Evolutionary conservation across 73 alveolate species (phyloP).

Genomic region (Paramecium caudatum): DNA sequence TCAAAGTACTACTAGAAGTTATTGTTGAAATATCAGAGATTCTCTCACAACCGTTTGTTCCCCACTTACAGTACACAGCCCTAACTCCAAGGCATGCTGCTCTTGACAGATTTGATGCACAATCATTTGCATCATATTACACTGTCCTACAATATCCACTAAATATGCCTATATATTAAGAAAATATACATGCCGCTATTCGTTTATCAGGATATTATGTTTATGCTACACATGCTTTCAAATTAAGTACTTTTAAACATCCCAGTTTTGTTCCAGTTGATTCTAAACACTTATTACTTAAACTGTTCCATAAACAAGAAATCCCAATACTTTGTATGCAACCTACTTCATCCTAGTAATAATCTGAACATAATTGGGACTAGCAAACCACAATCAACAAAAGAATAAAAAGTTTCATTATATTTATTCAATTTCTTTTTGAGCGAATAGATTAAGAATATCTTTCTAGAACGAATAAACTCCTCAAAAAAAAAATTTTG

Average conservation of each 20-base stretch:
- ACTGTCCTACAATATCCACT: constrained; percentile 39
- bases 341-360: constrained; percentile 22
- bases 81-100: constrained; percentile 28
- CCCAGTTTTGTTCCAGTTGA: neutral
- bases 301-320: constrained; percentile 16
- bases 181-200: constrained; percentile 19
- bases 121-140: neutral
- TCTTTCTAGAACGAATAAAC: too few relatives aligned
- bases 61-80: neutral
- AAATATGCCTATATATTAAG: neutral
- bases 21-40: neutral
- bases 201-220: neutral
- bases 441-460: too few relatives aligned
- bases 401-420: too few relatives aligned
- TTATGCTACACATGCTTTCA: neutral
- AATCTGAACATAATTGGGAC: neutral
- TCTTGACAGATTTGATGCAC: neutral
- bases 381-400: neutral
- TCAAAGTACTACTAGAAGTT: too few relatives aligned
- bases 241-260: neutral
- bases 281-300: neutral
- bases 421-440: too few relatives aligned
- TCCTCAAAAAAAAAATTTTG: too few relatives aligned
- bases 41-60: neutral
- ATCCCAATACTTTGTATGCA: constrained; percentile 1